phyloP scores from a whole-genome alignment of 139 green algal species.

The Axilococcus clingmanii region DNA sequence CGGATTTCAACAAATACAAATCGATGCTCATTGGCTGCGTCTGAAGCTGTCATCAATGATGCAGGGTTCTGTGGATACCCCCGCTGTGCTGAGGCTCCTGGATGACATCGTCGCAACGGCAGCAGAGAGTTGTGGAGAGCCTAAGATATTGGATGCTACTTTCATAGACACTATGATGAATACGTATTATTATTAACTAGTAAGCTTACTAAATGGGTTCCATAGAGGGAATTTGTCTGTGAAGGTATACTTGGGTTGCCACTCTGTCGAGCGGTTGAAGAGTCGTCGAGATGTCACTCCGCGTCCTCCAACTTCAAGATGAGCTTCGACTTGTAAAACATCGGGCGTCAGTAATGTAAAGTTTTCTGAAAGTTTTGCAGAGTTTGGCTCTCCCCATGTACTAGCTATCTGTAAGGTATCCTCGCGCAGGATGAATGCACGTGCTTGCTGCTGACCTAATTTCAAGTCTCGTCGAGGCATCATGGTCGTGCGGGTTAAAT shows the following conservation, averaged over 20 bases:
- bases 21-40: slow-evolving; percentile 68
- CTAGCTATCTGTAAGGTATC: slow-evolving; percentile 5
- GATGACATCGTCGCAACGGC: slow-evolving; percentile 69
- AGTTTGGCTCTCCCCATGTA: slow-evolving; percentile 15
- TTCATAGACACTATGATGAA: slow-evolving; percentile 60
- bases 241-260: too few relatives aligned
- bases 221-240: neutral
- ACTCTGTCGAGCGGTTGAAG: neutral
- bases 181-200: too few relatives aligned
- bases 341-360: slow-evolving; percentile 1
- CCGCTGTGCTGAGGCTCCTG: slow-evolving; percentile 29
- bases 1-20: slow-evolving; percentile 42
- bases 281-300: neutral
- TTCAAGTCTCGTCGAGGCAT: slow-evolving; percentile 14
- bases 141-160: slow-evolving; percentile 53
- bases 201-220: too few relatives aligned
- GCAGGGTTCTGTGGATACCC: slow-evolving; percentile 17
- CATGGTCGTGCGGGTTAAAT: neutral
- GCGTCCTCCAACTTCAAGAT: slow-evolving; percentile 1
- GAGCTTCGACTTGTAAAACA: slow-evolving; percentile 11
- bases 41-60: slow-evolving; percentile 33
- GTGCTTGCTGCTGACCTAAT: slow-evolving; percentile 3
- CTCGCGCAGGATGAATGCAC: neutral
- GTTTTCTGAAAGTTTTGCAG: slow-evolving; percentile 6
- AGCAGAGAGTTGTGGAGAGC: slow-evolving; percentile 57